Base-by-base conservation (phyloP, 108 stramenopile genomes). In the Pseudonitzschia multistriata region DNA sequence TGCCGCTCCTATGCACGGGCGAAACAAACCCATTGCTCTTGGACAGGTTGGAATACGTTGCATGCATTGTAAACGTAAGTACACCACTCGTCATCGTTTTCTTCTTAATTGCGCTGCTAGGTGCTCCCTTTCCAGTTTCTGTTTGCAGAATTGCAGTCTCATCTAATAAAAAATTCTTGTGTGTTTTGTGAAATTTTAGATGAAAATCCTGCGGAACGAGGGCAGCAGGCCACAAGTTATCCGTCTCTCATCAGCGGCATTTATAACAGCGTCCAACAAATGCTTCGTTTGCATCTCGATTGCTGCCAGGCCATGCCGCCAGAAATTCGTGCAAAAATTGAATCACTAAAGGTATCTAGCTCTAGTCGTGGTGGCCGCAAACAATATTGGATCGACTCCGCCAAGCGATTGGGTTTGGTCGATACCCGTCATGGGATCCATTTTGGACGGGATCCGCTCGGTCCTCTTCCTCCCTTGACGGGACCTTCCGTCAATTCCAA, bases 21-120 rank as follows among this genome's bases (percentile, higher is more conserved):
- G 93, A n/a, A 90, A 88, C 77, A 94, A 94, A 73, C 89, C 93
- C 14, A 91, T 94, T 50, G 87, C 83, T 17, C 72, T 94, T 6
- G 93, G 89, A 11, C 93, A 94, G 69, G 90, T 94, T 31, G 93
- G 93, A 45, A 85, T 94, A 35, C 93, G 90, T 3, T 94, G 93
- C 40, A 79, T 81, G 82, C 81, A 90, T 62, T 94, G 93, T 80
- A 87, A 88, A 73, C 71, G 78, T 82, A 78, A 82, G 81, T 74
- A 5, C 22, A 0, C 21, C 28, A 40, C 3, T 36, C 22, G 5
- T 66, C 19, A 13, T 39, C 62, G 69, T 42, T 69, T 8, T 21
- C 11, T 45, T 17, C 14, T 28, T 50, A 5, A 34, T 66, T 27
- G 55, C 42, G 56, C 27, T 19, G 17, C 5, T 36, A 30, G 35